A percentile compares a stretch with the other conserved stretches of the same genome.
phyloP scores from a whole-genome alignment of 352 stramenopile genomes.

The Pythium angustatum region DNA sequence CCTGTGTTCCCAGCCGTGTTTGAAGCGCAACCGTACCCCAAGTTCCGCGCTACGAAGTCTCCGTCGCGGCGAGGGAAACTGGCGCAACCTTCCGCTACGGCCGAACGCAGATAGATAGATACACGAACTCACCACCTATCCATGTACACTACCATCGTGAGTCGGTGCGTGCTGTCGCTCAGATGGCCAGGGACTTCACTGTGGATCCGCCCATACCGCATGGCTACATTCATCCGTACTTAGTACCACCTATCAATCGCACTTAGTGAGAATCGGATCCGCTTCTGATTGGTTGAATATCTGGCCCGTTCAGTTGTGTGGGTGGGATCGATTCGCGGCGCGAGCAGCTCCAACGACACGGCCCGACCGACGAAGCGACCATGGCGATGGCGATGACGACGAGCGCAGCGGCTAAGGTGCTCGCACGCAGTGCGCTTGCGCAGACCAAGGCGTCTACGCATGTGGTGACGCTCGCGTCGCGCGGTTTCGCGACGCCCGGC shows the following conservation, averaged over 20 bases:
- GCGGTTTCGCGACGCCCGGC: slow-evolving; percentile 40
- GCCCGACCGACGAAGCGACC: neutral
- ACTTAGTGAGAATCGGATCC: slow-evolving; percentile 2
- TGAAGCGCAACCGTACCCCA: slow-evolving; percentile 10
- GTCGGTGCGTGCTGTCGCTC: no score
- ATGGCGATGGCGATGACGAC: slow-evolving; percentile 30
- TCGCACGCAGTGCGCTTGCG: slow-evolving; percentile 28
- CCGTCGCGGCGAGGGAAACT: neutral
- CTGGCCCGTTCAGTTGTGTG: slow-evolving; percentile 19
- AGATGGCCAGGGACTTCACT: neutral
- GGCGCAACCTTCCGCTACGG: neutral
- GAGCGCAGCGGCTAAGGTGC: slow-evolving; percentile 15
- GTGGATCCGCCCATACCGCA: neutral
- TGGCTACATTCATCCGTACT: slow-evolving; percentile 20
- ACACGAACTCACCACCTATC: neutral
- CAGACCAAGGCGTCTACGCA: slow-evolving; percentile 17
- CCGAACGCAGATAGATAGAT: neutral
- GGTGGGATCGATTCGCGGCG: slow-evolving; percentile 25
- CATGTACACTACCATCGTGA: no score
- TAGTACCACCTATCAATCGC: neutral
- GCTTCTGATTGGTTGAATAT: slow-evolving; percentile 30
- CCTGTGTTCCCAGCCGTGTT: slow-evolving; percentile 1
- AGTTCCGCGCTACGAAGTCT: slow-evolving; percentile 11
- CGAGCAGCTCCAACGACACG: slow-evolving; percentile 16
- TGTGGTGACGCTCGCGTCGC: slow-evolving; percentile 24